phyloP scores from a whole-genome alignment of 1,284 basidiomycete species.

The Cryptococcus neoformans region DNA sequence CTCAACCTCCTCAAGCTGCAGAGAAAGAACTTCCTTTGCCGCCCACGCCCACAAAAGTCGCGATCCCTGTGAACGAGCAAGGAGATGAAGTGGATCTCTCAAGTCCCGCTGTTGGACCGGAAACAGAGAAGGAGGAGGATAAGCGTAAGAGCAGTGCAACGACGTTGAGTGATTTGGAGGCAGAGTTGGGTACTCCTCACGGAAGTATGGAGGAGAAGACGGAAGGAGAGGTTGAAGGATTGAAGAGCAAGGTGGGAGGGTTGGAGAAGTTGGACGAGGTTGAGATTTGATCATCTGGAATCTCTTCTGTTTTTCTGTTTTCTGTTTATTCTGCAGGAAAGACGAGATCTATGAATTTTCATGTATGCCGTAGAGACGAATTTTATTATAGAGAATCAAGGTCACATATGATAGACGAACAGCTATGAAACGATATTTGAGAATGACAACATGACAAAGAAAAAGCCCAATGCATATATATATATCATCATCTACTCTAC shows the following conservation, averaged over 20 bases:
- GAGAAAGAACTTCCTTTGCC: slow-evolving; percentile 6
- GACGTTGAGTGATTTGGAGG: slow-evolving; percentile 14
- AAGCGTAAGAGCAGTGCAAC: slow-evolving; percentile 11
- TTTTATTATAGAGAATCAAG: neutral
- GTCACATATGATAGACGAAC: neutral
- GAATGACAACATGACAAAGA: too few species aligned
- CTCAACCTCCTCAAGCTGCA: neutral
- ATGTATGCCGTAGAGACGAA: neutral
- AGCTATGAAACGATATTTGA: too few species aligned
- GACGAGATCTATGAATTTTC: neutral
- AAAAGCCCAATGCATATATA: too few species aligned
- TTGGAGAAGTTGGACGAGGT: neutral
- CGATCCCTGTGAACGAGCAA: neutral
- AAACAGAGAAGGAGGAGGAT: slow-evolving; percentile 2
- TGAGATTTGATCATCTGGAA: neutral
- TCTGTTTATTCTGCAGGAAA: neutral
- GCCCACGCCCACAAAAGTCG: neutral
- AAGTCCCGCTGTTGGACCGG: slow-evolving; percentile 12
- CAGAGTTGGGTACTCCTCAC: slow-evolving; percentile 15
- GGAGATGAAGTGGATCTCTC: neutral
- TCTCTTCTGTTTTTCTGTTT: neutral
- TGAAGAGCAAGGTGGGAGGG: neutral
- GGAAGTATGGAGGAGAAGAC: neutral
- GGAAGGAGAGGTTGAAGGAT: neutral
- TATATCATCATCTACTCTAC: too few species aligned